Base-by-base conservation (phyloP, 2,329 filamentous ascomycete species). In the Chrysoporthe deuterocubensis region DNA sequence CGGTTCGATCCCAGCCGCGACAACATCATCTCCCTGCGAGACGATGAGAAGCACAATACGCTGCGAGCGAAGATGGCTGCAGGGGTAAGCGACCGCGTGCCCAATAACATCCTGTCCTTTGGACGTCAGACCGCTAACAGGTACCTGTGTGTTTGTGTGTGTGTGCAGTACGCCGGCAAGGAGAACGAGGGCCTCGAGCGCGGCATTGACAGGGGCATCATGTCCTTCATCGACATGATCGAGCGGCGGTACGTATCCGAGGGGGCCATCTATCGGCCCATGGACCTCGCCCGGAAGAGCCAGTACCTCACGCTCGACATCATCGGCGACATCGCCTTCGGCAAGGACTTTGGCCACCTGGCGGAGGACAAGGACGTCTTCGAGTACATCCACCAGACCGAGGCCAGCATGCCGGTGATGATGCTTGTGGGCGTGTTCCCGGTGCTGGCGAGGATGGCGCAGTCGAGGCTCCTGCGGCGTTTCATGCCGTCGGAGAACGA, bases 301-400 rank as follows among this genome's bases (percentile, higher is more conserved):
- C 83, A 85, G 65, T 87, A 80, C 75, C 81, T 87, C 58, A 86
- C 85, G 0, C 76, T 87, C 3, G 85, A 88, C 70, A 82, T 87
- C 50, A 85, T 88, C 69, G 83, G 80, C 34, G 78, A 80, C 3
- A 73, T 88, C 14, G 83, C 82, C 0, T 83, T 87, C 40, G 85
- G 85, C 54, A 73, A 80, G 59, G 75, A 79, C 4, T 83, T 86
- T 62, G 82, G 83, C 11, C 84, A 82, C 71, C 73, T 85, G 4
- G 77, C 79, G 7, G 69, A 76, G 18, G 81, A 87, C 73, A 72
- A 75, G 6, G 84, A 87, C 69, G 74, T 67, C 16, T 63, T 69
- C 61, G 37, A 60, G 21, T 58, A 63, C 26, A 75, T 73, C 66
- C 64, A 70, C n/a, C 73, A 71, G 40, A 71, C 73, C 16, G 72